Evolutionary conservation across 2,329 filamentous ascomycete genomes (phyloP).

Genomic region (Colletotrichum somersetense): DNA sequence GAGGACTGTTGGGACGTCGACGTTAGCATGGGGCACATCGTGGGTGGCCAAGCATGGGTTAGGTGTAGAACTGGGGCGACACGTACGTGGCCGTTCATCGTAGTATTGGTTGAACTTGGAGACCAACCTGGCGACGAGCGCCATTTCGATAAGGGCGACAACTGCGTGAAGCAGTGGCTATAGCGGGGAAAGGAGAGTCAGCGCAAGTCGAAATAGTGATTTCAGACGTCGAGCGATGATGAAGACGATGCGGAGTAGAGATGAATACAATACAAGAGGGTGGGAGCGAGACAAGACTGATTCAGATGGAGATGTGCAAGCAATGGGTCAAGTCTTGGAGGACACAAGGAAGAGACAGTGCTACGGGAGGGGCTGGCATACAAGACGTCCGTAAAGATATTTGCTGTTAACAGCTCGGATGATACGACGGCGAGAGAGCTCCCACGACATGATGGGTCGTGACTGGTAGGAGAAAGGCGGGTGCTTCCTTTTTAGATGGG

Average conservation of each 20-base stretch:
- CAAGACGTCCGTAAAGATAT: conserved; percentile 80
- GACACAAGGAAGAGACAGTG: conserved; percentile 10
- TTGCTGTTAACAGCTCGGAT: conserved; percentile 76
- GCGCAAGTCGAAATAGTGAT: background rate
- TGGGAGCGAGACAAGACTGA: background rate
- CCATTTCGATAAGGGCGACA: conserved; percentile 90
- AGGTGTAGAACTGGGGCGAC: conserved; percentile 45
- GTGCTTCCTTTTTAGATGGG: background rate
- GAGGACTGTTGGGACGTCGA: conserved; percentile 70
- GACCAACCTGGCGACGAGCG: conserved; percentile 82
- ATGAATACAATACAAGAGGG: background rate
- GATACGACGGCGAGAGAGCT: conserved; percentile 71
- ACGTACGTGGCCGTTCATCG: conserved; percentile 84
- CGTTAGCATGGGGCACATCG: conserved; percentile 17
- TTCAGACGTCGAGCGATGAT: background rate
- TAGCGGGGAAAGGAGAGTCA: conserved; percentile 17
- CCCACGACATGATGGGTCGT: conserved; percentile 64
- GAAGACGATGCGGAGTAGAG: background rate
- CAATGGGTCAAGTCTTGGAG: conserved; percentile 19
- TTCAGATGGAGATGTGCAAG: conserved; percentile 18
- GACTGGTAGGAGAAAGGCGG: conserved; percentile 43
- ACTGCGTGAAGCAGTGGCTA: conserved; percentile 90
- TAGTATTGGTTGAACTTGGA: conserved; percentile 96
- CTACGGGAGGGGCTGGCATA: conserved; percentile 60
- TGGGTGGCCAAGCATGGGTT: background rate